These are phyloP conservation scores for Irpex rosettiformis DNA, from an alignment of 1,284 basidiomycete species.

Conservation along the genomic window DNA sequence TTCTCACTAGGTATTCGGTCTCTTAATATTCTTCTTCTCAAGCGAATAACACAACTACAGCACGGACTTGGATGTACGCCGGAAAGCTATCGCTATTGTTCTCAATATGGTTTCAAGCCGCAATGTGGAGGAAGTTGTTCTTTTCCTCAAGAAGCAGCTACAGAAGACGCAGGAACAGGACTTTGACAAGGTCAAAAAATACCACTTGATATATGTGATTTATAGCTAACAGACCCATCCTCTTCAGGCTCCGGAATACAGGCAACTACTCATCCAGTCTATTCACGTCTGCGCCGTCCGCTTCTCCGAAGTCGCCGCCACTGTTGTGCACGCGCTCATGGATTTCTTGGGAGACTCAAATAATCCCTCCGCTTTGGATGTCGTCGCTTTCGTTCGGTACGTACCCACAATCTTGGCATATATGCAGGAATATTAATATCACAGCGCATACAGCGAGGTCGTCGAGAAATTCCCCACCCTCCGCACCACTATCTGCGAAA, in stretches of 20 bases:
- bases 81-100: slow-evolving; percentile 89
- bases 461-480: slow-evolving; percentile 97
- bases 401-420: slow-evolving; percentile 17
- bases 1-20: slow-evolving; percentile 70
- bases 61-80: slow-evolving; percentile 95
- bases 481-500: slow-evolving; percentile 82
- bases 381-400: slow-evolving; percentile 90
- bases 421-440: neutral
- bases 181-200: slow-evolving; percentile 71
- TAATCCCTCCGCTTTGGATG: slow-evolving; percentile 94
- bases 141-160: slow-evolving; percentile 98
- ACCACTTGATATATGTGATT: neutral
- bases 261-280: slow-evolving; percentile 95
- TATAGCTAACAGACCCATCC: neutral
- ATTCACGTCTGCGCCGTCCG: slow-evolving; percentile 97
- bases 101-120: slow-evolving; percentile 93
- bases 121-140: slow-evolving; percentile 97
- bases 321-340: slow-evolving; percentile 96
- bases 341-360: slow-evolving; percentile 97
- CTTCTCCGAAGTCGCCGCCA: slow-evolving; percentile 97
- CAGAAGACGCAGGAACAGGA: slow-evolving; percentile 85
- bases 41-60: slow-evolving; percentile 45
- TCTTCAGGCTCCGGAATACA: slow-evolving; percentile 83
- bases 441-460: slow-evolving; percentile 63
- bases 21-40: too few species aligned